Base-by-base conservation (phyloP, 2,329 filamentous ascomycete species). In the Exophiala lecanii-corni region DNA sequence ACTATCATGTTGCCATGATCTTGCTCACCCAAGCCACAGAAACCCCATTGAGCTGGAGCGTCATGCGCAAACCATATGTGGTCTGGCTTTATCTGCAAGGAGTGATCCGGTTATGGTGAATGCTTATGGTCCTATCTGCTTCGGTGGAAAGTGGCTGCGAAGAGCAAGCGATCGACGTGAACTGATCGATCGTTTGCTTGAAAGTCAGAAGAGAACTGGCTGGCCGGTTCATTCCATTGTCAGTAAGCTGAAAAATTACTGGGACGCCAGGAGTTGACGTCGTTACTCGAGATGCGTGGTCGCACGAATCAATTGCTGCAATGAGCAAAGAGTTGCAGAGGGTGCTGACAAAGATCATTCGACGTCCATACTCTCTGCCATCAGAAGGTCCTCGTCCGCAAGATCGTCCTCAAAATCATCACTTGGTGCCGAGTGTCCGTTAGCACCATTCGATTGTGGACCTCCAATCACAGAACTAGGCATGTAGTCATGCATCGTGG, bases 111-210 rank as follows among this genome's bases (percentile, higher is more conserved):
- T 72, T 2, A 56, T 71, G 4, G 67, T 74, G 3, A 74, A 74
- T 45, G 60, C 68, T 2, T 74, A 74, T 50, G 71, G 71, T 0
- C 70, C 71, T 10, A 70, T 73, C 19, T 59, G 65, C 2, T 73
- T 66, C 39, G 72, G 71, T 71, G 51, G 20, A 15, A 32, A 43
- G 18, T 46, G 47, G 42, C 21, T 49, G 39, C 16, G 20, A 13
- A 39, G 16, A 15, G 42, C 35, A 12, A 36, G 41, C 13, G 39
- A 42, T 39, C 30, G 39, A 26, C 39, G 35, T 12, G 42, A 35
- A 18, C 12, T 46, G 30, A 39, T 46, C 13, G 30, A 39, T 20
- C 31, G 32, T 9, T 26, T 46, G 34, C 20, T 41, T 13, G 36
- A 42, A 13, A 42, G 16, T 28, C 36, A 46, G 18, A 43, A 42